Percentiles rank a stretch among this genome's conserved stretches.
Evolutionary conservation across 75 land plant genomes (phyloP).

Genomic region (Isoetes taiwanensis): DNA sequence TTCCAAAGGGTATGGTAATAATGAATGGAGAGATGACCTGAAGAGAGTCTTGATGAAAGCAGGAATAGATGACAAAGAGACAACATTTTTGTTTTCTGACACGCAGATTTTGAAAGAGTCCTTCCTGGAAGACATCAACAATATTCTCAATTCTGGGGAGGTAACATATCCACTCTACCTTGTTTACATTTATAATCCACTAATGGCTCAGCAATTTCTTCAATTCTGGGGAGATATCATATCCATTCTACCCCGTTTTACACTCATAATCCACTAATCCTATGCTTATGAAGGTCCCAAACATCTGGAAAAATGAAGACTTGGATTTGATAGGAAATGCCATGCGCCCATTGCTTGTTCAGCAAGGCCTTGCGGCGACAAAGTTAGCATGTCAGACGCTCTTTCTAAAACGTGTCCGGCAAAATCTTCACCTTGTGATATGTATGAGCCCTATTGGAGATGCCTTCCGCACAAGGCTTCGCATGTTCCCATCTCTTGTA

Average conservation of each 20-base stretch:
- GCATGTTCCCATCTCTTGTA: constrained; percentile 36
- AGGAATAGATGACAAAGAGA: constrained; percentile 24
- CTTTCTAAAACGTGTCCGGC: constrained; percentile 25
- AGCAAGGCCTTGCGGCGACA: constrained; percentile 17
- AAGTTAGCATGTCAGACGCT: constrained; percentile 19
- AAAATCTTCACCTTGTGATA: constrained; percentile 24
- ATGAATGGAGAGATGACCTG: constrained; percentile 32
- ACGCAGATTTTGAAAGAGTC: constrained; percentile 27
- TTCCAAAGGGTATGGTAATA: constrained; percentile 31
- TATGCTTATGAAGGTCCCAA: constrained; percentile 17
- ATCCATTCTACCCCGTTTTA: not conserved
- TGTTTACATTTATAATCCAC: not conserved
- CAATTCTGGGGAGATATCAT: not conserved
- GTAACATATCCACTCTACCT: constrained; percentile 4
- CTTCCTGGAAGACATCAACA: constrained; percentile 32
- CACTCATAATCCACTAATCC: not conserved
- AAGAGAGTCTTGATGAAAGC: constrained; percentile 26
- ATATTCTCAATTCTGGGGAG: constrained; percentile 32
- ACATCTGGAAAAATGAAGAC: constrained; percentile 34
- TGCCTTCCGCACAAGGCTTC: constrained; percentile 28
- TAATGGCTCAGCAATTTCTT: not conserved
- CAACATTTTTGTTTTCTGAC: constrained; percentile 25
- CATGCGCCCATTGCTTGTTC: constrained; percentile 22
- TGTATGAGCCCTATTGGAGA: constrained; percentile 35
- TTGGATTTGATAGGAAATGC: constrained; percentile 25